Conservation (phyloP, 306 rosid species). For the Vigna hirtella region DNA sequence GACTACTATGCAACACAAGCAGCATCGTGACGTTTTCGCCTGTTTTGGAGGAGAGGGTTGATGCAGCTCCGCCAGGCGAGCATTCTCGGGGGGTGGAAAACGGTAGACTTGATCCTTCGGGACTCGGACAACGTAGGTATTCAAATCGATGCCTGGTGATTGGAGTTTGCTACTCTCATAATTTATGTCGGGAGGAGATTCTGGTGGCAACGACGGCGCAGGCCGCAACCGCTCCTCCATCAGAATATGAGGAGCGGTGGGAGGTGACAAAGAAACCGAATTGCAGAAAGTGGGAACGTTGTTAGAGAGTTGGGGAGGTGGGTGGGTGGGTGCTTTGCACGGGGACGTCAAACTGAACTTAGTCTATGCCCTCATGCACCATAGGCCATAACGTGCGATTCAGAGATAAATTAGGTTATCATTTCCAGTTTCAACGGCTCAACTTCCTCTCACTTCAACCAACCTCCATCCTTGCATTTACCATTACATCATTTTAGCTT, state of each 20-base stretch:
- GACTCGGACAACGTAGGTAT: conserved; percentile 67
- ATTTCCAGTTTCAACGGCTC: conserved; percentile 38
- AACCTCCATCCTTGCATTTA: neutral
- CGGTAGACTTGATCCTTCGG: conserved; percentile 80
- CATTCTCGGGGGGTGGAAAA: conserved; percentile 61
- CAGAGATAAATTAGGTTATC: conserved; percentile 37
- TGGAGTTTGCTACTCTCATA: neutral
- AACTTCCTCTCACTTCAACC: conserved; percentile 26
- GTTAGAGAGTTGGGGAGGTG: conserved; percentile 23
- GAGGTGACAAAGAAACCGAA: conserved; percentile 30
- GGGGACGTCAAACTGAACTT: conserved; percentile 18
- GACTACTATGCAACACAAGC: conserved; percentile 22
- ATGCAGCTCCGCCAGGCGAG: conserved; percentile 48
- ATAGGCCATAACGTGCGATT: conserved; percentile 26
- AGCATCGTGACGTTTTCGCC: neutral
- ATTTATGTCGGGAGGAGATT: neutral
- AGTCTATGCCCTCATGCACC: conserved; percentile 32
- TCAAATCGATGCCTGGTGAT: neutral
- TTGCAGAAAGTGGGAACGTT: conserved; percentile 5
- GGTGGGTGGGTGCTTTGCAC: conserved; percentile 35
- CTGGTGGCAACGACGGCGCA: neutral
- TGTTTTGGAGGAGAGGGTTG: neutral
- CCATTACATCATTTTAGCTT: neutral
- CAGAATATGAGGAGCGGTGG: conserved; percentile 63
- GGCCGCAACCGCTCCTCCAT: conserved; percentile 76